Evolutionary conservation across 2,329 filamentous ascomycete species (phyloP).

Genomic region (Xylariales sp.): DNA sequence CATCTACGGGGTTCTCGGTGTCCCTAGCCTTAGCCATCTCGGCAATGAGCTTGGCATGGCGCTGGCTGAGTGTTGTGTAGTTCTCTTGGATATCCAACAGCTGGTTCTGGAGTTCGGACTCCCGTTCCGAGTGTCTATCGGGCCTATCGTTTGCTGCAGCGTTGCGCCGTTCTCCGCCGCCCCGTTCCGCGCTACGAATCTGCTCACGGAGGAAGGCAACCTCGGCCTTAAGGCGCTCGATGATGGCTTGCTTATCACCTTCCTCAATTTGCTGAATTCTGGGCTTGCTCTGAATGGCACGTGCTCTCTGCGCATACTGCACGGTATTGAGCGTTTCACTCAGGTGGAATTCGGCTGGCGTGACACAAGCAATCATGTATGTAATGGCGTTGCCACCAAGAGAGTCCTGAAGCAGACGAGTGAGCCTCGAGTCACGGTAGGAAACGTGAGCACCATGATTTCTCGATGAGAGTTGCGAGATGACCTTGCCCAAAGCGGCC

Average conservation of each 20-base stretch:
- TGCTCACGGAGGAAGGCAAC: constrained; percentile 92
- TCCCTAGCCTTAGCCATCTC: constrained; percentile 87
- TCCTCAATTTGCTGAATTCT: constrained; percentile 93
- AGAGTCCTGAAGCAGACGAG: constrained; percentile 90
- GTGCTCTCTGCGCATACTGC: constrained; percentile 91
- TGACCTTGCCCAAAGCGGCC: constrained; percentile 93
- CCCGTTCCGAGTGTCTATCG: constrained; percentile 78
- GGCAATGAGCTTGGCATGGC: constrained; percentile 91
- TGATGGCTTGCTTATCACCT: constrained; percentile 87
- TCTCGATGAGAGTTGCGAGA: constrained; percentile 92
- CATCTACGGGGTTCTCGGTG: constrained; percentile 56
- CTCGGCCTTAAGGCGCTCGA: constrained; percentile 90
- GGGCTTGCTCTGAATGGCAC: constrained; percentile 95
- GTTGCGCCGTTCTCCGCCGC: constrained; percentile 52
- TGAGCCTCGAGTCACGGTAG: constrained; percentile 96
- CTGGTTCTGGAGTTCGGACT: constrained; percentile 89
- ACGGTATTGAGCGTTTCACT: constrained; percentile 98
- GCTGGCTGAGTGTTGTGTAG: constrained; percentile 84
- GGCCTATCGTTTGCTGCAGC: constrained; percentile 61
- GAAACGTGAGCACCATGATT: constrained; percentile 87
- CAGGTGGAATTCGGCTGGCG: constrained; percentile 91
- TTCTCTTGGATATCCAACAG: constrained; percentile 91
- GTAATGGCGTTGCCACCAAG: constrained; percentile 96
- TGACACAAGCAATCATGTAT: constrained; percentile 99
- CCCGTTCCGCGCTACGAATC: constrained; percentile 75